Conservation (phyloP, 2,329 filamentous ascomycete genomes). For the Neonectria magnoliae region DNA sequence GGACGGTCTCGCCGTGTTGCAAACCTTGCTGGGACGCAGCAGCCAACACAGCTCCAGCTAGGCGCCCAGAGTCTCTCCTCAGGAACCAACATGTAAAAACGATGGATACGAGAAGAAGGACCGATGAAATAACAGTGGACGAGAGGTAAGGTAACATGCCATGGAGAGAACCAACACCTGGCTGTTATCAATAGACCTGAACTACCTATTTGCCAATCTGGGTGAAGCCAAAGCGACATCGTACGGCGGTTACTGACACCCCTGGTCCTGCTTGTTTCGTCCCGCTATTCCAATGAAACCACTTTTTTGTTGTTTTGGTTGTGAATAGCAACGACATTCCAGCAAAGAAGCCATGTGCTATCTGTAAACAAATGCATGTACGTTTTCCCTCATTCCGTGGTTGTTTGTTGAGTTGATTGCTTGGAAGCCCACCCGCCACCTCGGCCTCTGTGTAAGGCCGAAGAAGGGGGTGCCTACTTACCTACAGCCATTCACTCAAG, state of each 20-base stretch:
- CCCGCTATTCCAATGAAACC: too few species aligned
- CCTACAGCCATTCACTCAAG: too few species aligned
- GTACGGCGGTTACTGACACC: neutral
- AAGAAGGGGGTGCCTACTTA: neutral
- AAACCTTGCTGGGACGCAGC: conserved; percentile 1
- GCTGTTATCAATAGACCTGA: neutral
- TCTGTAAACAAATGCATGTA: conserved; percentile 8
- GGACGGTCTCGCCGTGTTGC: neutral
- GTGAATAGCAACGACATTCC: neutral
- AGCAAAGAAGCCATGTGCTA: conserved; percentile 2
- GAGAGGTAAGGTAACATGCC: too few species aligned
- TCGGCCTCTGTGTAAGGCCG: neutral
- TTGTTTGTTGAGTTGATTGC: neutral
- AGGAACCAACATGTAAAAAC: neutral
- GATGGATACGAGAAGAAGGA: neutral
- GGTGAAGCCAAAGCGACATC: neutral
- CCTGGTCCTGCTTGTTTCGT: neutral
- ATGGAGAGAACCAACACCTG: neutral
- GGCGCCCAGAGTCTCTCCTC: neutral
- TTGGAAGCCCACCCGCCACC: neutral
- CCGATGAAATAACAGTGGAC: too few species aligned
- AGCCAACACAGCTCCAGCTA: neutral
- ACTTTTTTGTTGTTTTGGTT: neutral
- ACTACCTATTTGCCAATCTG: neutral
- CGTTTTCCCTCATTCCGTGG: neutral